A percentile compares a stretch with the other conserved stretches of the same genome.
phyloP scores from a whole-genome alignment of 2,329 filamentous ascomycete species.

The Hypocrella siamensis region DNA sequence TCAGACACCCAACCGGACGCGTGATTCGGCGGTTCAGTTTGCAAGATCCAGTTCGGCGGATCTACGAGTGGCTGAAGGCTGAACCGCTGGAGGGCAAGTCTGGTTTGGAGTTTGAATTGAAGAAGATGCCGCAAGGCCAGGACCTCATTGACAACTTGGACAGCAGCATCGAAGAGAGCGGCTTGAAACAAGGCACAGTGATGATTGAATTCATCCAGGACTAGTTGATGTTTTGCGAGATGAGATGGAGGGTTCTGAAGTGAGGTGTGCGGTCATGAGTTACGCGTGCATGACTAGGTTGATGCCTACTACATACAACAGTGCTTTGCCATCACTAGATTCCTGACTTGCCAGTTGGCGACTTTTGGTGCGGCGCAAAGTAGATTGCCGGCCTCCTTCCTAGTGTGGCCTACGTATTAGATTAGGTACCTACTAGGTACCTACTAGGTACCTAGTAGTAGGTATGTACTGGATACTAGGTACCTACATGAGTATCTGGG shows the following conservation, averaged over 20 bases:
- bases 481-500: too few species aligned
- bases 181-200: constrained; percentile 81
- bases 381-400: too few species aligned
- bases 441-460: too few species aligned
- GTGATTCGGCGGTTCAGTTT: constrained; percentile 76
- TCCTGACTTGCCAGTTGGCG: too few species aligned
- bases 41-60: constrained; percentile 59
- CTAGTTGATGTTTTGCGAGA: constrained; percentile 5
- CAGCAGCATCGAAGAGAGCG: constrained; percentile 60
- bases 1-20: constrained; percentile 70
- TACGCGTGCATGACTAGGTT: not conserved
- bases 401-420: too few species aligned
- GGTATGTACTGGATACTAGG: too few species aligned
- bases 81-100: constrained; percentile 67
- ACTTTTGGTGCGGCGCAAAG: too few species aligned
- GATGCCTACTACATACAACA: too few species aligned
- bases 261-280: not conserved
- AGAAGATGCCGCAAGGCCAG: constrained; percentile 60
- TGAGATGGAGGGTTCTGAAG: not conserved
- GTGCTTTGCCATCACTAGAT: too few species aligned
- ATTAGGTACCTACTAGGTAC: too few species aligned
- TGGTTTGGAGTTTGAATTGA: constrained; percentile 71
- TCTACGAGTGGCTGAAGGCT: constrained; percentile 96
- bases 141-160: constrained; percentile 69
- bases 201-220: constrained; percentile 82